Evolutionary conservation across 306 rosid genomes (phyloP), one percentile per base, ranked within the genome.

Genomic region (Pachyrhizus erosus): DNA sequence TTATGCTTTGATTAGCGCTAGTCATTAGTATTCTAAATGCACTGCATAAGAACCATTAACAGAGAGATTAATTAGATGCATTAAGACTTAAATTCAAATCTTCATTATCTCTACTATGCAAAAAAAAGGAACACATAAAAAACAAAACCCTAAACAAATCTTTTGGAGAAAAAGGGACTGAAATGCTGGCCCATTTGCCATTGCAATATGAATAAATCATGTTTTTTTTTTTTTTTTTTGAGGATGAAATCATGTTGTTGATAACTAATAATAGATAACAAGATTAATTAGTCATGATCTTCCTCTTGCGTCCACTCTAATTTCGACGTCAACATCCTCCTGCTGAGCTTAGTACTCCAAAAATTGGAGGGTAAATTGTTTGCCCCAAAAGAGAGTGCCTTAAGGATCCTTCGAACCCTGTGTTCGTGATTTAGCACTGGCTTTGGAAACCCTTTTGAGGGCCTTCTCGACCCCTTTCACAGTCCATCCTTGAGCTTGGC

Each of bases 371-470:
- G 73, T 23, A 72, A 33, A 20, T 74, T 84, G 39, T 76, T 62
- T 3, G 87, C 48, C 23, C 75, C 77, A 31, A 78, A 82, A 57
- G 94, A 90, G 11, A 81, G 67, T 7, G 91, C 64, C 43, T 87
- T 86, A 33, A 85, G 49, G 48, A 83, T n/a, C 78, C 18, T 88
- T 21, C 29, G 78, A 64, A 86, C 11, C 26, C 83, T 73, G 23
- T 75, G 12, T 8, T 80, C 82, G 2, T 80, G 20, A 20, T 51
- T 45, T 15, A 65, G 12, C 1, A 26, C 54, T 7, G 87, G 90
- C 51, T 73, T 76, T 24, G 93, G 89, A n/a, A 90, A 89, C n/a
- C 83, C 93, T 90, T 8, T 65, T 31, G 42, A 81, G 89, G 60
- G 73, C 88, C 27, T 9, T 21, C 1, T 84, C 48, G 39, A 75